Base-by-base conservation (phyloP, 768 basidiomycete species). In the Rhodotorula kratochvilovae region DNA sequence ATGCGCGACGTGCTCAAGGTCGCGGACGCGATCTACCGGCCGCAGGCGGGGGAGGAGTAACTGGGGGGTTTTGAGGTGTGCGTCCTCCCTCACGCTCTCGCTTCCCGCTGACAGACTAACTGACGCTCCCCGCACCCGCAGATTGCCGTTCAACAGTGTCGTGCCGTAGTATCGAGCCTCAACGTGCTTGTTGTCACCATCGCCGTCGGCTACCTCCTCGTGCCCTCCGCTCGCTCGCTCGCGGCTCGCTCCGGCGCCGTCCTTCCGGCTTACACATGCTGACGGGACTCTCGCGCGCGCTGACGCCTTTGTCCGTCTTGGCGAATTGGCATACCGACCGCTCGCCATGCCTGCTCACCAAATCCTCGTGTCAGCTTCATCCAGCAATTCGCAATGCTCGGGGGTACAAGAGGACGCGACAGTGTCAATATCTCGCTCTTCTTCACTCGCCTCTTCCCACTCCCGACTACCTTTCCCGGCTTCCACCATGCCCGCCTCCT, bases 1-100 rank as follows among this genome's bases (percentile, higher is more conserved):
- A 88, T 91, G 83, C 81, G 81, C 36, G 93, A 97, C 79, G 88
- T 89, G 2, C 84, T 92, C 0, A 81, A 81, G 36, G 84, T 94
- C 56, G 83, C 88, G 0, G 85, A 86, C 74, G 33, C 16, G 17
- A 55, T 55, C 54, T 33, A 55, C 33, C 31, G 33, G 3, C 5
- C 25, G 31, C 2, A 21, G 33, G 10, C 21, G 12, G 27, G 25
- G 16, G 27, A 29, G 6, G 29, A 3, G 19, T 27, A 31, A n/a
- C n/a, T n/a, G n/a, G n/a, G n/a, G n/a, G n/a, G n/a, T n/a, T n/a
- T n/a, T n/a, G n/a, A n/a, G 8, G 39, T n/a, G 51, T 53, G 51
- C 27, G n/a, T 53, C 51, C 12, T 10, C 27, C n/a, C n/a, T 19
- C n/a, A n/a, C n/a, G n/a, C n/a, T n/a, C n/a, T n/a, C n/a, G n/a